phyloP scores from a whole-genome alignment of 202 grass and related monocot genomes.

The Panicum hallii region DNA sequence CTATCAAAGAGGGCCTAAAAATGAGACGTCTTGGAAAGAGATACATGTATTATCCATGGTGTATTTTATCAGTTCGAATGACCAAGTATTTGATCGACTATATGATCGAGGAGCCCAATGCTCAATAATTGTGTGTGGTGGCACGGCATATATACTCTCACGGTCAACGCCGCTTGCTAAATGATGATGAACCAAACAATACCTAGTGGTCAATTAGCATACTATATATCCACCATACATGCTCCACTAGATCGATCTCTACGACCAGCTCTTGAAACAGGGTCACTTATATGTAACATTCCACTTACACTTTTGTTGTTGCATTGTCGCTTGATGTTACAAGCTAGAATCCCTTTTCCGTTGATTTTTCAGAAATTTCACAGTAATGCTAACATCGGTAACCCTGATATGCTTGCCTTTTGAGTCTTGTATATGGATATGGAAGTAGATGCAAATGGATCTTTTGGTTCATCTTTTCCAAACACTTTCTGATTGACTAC shows the following conservation, averaged over 20 bases:
- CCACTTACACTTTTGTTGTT: too few relatives aligned
- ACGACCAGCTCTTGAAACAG: neutral
- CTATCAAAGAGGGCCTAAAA: neutral
- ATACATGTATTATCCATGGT: too few relatives aligned
- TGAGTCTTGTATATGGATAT: neutral
- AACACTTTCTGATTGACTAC: neutral
- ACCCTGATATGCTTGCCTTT: neutral
- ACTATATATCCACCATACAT: neutral
- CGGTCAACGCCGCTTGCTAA: neutral
- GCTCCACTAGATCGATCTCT: neutral
- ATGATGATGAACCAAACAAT: neutral
- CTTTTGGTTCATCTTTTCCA: neutral
- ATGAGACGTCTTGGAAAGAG: neutral
- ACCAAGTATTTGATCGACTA: neutral
- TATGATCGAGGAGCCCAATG: neutral
- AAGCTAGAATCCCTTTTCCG: neutral
- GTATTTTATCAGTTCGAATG: neutral
- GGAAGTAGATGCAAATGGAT: conserved; percentile 1
- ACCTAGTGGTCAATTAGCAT: too few relatives aligned
- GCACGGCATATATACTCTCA: neutral
- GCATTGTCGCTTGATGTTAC: too few relatives aligned
- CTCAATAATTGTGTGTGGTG: neutral
- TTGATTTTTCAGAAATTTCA: neutral
- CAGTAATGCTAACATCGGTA: neutral
- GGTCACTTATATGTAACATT: too few relatives aligned